These are phyloP conservation scores for Saxispiralis lemnorum DNA, from an alignment of 495 filamentous ascomycete species.

Conservation along the genomic window DNA sequence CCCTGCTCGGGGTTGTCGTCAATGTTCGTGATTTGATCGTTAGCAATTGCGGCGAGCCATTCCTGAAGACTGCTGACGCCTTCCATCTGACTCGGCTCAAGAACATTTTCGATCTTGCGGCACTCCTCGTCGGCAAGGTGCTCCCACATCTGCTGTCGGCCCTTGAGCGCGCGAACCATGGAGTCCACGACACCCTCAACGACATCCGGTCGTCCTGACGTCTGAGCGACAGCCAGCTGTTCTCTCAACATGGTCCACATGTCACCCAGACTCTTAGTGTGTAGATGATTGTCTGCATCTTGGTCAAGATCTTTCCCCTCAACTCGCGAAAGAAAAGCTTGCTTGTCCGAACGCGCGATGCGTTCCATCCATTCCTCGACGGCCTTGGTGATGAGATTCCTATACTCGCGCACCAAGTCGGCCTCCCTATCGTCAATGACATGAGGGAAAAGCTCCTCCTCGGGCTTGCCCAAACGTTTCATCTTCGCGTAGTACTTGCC, in stretches of 20 bases:
- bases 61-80: conserved; percentile 69
- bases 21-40: conserved; percentile 95
- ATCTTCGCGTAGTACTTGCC: conserved; percentile 94
- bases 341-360: conserved; percentile 62
- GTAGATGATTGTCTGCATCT: conserved; percentile 72
- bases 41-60: conserved; percentile 91
- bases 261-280: conserved; percentile 72
- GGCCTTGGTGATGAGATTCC: conserved; percentile 79
- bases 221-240: conserved; percentile 62
- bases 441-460: conserved; percentile 53
- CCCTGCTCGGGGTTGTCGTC: conserved; percentile 64
- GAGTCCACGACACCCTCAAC: conserved; percentile 85
- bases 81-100: conserved; percentile 37
- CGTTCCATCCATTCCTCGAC: conserved; percentile 96
- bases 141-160: conserved; percentile 70
- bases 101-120: conserved; percentile 27
- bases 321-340: conserved; percentile 57
- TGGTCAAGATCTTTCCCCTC: conserved; percentile 58
- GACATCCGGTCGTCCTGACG: conserved; percentile 68
- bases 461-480: conserved; percentile 57
- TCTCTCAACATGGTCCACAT: conserved; percentile 97
- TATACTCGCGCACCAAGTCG: conserved; percentile 84
- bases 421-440: conserved; percentile 73
- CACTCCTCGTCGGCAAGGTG: conserved; percentile 76
- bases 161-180: conserved; percentile 71